phyloP scores from a whole-genome alignment of 305 asterid genomes.

The Coffea humblotiana region DNA sequence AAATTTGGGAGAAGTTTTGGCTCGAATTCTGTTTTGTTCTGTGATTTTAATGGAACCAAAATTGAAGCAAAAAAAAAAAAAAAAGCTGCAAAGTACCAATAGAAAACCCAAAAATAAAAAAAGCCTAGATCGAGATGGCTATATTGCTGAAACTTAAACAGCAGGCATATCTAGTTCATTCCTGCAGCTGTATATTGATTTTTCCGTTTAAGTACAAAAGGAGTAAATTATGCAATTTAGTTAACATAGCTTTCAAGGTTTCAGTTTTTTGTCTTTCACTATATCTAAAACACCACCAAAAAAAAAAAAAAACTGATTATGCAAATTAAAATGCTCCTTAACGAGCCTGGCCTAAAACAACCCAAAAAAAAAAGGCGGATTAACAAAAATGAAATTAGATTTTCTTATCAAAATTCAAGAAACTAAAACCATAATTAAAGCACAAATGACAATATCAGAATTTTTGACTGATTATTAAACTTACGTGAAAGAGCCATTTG shows the following conservation, averaged over 20 bases:
- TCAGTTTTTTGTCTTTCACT: too few relatives aligned
- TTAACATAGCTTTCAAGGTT: neutral
- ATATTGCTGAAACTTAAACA: neutral
- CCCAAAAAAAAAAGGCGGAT: neutral
- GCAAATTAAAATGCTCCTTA: too few relatives aligned
- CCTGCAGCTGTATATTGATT: neutral
- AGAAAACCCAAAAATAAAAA: neutral
- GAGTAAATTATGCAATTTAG: neutral
- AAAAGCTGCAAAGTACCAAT: neutral
- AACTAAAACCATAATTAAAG: slow-evolving; percentile 7
- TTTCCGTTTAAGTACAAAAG: neutral
- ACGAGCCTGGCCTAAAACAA: too few relatives aligned
- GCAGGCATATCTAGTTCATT: neutral
- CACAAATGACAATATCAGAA: neutral
- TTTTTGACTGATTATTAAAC: slow-evolving; percentile 19
- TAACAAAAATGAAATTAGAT: neutral
- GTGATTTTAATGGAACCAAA: too few relatives aligned
- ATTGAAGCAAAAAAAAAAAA: too few relatives aligned
- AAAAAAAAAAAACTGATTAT: too few relatives aligned
- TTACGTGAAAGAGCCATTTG: slow-evolving; percentile 74
- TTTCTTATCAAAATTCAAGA: neutral
- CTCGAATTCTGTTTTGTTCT: neutral
- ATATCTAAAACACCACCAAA: too few relatives aligned
- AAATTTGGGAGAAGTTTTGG: neutral
- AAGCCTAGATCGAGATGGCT: neutral